Evolutionary conservation across 768 basidiomycete species (phyloP), one percentile per base, ranked within the genome.

Genomic region (Chalciporus pseudorubinellus): DNA sequence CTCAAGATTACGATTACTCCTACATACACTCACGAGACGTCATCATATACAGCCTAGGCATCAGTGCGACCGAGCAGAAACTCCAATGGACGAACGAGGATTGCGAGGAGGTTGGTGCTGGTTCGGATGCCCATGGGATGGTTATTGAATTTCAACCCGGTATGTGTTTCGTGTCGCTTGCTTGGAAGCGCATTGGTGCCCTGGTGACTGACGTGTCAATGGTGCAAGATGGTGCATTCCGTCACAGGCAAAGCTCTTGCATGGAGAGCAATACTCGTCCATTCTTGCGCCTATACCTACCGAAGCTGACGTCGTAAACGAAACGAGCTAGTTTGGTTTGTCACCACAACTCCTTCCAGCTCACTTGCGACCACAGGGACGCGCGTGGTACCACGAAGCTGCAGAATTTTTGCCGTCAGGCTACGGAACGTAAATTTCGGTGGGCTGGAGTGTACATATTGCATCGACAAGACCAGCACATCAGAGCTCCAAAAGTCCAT

Each of bases 121-220:
- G 83, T 79, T 6, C 77, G 80, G 24, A 45, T 92, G 4, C 69
- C 87, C 0, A 70, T 92, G 43, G 93, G 92, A 70, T 95, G 87
- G 84, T 74, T 99, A 24, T 95, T 97, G 13, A 89, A 98, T 70
- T 98, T 85, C 77, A 95, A 95, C 64, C 93, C 92, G 6, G 92
- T 91, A 60, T 44, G 83, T 70, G 31, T n/a, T 13, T 53, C 16
- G 42, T 44, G 31, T 18, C n/a, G n/a, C n/a, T n/a, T n/a, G n/a
- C n/a, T n/a, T n/a, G n/a, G n/a, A n/a, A n/a, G n/a, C n/a, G n/a
- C n/a, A n/a, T 26, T n/a, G 13, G 10, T 10, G 4, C 42, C 18
- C 7, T 36, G 3, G 34, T 36, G n/a, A n/a, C 34, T 51, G 36
- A 52, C 16, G 22, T 22, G n/a, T n/a, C n/a, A n/a, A n/a, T n/a